A percentile compares a stretch with the other conserved stretches of the same genome.
Conservation (phyloP, 2,329 filamentous ascomycete genomes). For the Penicillium nordicum region DNA sequence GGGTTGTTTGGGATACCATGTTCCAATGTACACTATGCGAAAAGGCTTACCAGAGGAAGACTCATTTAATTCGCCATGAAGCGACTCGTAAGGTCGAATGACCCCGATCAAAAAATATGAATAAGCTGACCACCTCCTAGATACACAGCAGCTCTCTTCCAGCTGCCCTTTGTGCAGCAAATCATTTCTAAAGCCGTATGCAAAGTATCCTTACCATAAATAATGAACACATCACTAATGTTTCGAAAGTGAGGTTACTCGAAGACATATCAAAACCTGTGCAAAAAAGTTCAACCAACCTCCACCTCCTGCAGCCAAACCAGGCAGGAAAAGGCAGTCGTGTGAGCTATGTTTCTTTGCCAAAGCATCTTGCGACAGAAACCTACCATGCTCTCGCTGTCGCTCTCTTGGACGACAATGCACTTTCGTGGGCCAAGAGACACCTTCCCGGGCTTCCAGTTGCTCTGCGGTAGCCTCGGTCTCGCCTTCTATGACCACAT, state of each 20-base stretch:
- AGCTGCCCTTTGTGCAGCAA: conserved; percentile 31
- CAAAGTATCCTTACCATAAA: neutral
- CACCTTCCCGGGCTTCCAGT: neutral
- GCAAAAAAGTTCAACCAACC: conserved; percentile 30
- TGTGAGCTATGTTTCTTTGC: conserved; percentile 28
- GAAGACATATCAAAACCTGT: conserved; percentile 30
- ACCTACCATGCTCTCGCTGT: conserved; percentile 27
- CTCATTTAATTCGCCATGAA: conserved; percentile 30
- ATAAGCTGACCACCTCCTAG: conserved; percentile 16
- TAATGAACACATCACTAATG: neutral
- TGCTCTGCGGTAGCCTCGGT: neutral
- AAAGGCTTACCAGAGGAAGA: conserved; percentile 30
- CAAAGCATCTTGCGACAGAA: conserved; percentile 28
- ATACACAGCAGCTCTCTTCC: conserved; percentile 23
- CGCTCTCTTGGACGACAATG: conserved; percentile 20
- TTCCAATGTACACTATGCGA: conserved; percentile 29
- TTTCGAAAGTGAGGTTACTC: conserved; percentile 26
- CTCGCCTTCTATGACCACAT: conserved; percentile 2
- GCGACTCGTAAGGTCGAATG: conserved; percentile 23
- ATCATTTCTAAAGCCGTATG: conserved; percentile 28
- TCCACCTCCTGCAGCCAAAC: conserved; percentile 25
- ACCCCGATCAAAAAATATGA: neutral
- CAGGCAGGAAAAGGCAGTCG: conserved; percentile 30
- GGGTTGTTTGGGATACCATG: conserved; percentile 13
- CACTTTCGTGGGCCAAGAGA: conserved; percentile 12